A percentile compares a stretch with the other conserved stretches of the same genome.
Evolutionary conservation across 306 rosid species (phyloP).

Genomic region (Mimosa pudica): DNA sequence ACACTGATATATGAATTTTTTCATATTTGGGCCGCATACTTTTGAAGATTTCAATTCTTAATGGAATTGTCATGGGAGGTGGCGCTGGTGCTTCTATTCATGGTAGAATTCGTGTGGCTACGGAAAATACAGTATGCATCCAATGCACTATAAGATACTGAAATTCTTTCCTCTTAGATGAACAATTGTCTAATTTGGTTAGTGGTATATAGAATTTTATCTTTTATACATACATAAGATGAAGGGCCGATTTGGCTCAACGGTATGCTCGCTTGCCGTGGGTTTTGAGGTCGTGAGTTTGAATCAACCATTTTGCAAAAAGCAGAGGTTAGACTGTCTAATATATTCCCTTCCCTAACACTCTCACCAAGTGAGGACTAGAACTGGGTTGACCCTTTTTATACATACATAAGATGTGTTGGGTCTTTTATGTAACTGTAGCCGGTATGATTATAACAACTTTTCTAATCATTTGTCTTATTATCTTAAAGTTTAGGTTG

Average conservation of each 20-base stretch:
- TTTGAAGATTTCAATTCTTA: slow-evolving; percentile 82
- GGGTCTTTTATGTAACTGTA: background rate
- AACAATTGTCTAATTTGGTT: background rate
- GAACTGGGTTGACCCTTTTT: background rate
- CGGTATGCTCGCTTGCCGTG: too few species aligned
- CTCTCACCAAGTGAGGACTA: too few species aligned
- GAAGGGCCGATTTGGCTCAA: background rate
- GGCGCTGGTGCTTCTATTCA: slow-evolving; percentile 93
- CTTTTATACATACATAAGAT: background rate
- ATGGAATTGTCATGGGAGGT: slow-evolving; percentile 98
- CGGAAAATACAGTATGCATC: slow-evolving; percentile 78
- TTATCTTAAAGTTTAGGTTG: slow-evolving; percentile 13
- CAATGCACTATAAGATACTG: background rate
- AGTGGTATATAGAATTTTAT: background rate
- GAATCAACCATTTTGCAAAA: too few species aligned
- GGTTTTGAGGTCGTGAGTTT: too few species aligned
- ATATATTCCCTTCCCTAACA: too few species aligned
- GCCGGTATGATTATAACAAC: background rate
- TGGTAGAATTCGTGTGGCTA: slow-evolving; percentile 83
- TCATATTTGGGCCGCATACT: slow-evolving; percentile 34
- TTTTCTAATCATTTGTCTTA: background rate
- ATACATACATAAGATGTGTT: background rate
- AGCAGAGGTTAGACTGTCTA: too few species aligned
- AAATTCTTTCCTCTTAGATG: background rate
- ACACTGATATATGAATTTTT: slow-evolving; percentile 2